Conservation (phyloP, 73 alveolate genomes). For the Stentor roeselii region DNA sequence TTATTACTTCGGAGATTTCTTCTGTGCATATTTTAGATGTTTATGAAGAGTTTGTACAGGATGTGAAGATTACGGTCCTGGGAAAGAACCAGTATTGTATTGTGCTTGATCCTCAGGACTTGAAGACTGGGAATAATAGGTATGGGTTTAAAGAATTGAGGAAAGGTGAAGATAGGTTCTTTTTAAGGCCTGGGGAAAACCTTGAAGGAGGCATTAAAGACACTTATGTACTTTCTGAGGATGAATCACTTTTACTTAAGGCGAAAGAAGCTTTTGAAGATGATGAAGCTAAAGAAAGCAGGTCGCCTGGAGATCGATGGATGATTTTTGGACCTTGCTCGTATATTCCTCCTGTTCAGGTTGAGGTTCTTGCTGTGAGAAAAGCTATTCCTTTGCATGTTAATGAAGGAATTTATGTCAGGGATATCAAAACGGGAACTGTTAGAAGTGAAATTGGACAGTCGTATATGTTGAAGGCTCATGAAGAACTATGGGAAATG, state of each 20-base stretch:
- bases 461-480: slow-evolving; percentile 78
- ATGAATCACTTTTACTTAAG: slow-evolving; percentile 72
- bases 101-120: slow-evolving; percentile 67
- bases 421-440: slow-evolving; percentile 71
- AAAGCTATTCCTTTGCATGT: slow-evolving; percentile 65
- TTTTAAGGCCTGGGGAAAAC: slow-evolving; percentile 78
- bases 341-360: slow-evolving; percentile 71
- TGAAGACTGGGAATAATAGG: slow-evolving; percentile 43
- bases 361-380: slow-evolving; percentile 60
- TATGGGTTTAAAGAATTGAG: slow-evolving; percentile 57
- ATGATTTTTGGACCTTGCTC: slow-evolving; percentile 81
- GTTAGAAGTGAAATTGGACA: slow-evolving; percentile 68
- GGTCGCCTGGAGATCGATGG: slow-evolving; percentile 82
- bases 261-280: slow-evolving; percentile 66
- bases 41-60: slow-evolving; percentile 51
- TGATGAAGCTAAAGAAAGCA: slow-evolving; percentile 40
- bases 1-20: slow-evolving; percentile 54
- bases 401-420: slow-evolving; percentile 83
- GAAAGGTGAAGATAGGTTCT: slow-evolving; percentile 66
- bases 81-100: slow-evolving; percentile 67
- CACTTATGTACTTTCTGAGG: slow-evolving; percentile 56
- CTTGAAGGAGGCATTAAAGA: slow-evolving; percentile 65
- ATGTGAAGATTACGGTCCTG: slow-evolving; percentile 52
- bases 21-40: slow-evolving; percentile 70
- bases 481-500: slow-evolving; percentile 85